Base-by-base conservation (phyloP, 805 yeast genomes). In the Yarrowia sp. region DNA sequence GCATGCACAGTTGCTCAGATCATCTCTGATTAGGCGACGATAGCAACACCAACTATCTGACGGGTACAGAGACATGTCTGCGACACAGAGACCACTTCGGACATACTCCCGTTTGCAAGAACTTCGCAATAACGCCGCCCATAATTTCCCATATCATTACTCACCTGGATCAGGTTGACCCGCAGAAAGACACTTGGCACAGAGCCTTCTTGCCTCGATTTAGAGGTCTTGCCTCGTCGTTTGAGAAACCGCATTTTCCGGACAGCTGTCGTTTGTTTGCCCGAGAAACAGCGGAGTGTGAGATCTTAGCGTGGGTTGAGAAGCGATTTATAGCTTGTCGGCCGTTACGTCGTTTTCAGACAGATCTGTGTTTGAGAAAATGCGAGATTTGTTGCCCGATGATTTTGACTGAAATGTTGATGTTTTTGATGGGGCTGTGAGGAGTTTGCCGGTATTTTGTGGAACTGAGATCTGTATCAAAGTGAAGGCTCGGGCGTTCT, bases 191-290 rank as follows among this genome's bases (percentile, higher is more conserved):
- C 58, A 12, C 19, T 10, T 30, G 56, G 56, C 21, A 14, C 1
- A 3, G 28, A 8, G 28, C 30, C 41, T 16, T 35, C 41, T 2
- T 24, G 5, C 4, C 21, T 22, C 6, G 41, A 21, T 5, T 22
- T 51, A 6, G 58, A n/a, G n/a, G 58, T 2, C 9, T 51, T 51
- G 5, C 58, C 58, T 33, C 58, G 58, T 22, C 58, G 58, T 51
- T 51, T 51, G 41, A 51, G 58, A 51, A 51, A 51, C 19, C 58
- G 58, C 58, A 51, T 51, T 28, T 46, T 46, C 3, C 22, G 51
- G 51, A 26, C 32, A 3, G 19, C 6, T 9, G 24, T n/a, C 12
- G 49, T 1, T n/a, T 2, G 49, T 1, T 44, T 26, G 12, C 24
- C 51, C 51, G 51, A 46, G 51, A 26, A 46, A 46, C 21, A 46